Evolutionary conservation across 345 rosid genomes (phyloP).

Genomic region (Luvunga scandens): DNA sequence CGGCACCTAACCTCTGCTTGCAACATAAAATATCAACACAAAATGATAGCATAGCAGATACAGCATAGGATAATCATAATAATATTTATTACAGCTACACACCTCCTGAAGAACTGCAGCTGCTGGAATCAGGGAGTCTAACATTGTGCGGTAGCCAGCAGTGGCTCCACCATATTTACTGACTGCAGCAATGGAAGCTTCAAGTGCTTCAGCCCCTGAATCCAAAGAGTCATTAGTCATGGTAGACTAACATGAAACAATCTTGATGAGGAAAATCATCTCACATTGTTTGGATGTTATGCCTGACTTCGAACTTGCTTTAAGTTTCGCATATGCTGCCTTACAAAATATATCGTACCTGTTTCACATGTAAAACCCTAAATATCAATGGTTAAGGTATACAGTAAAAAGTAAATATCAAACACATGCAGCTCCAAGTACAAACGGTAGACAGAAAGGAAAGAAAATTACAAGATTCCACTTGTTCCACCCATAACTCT

Average conservation of each 20-base stretch:
- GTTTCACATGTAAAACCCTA: slow-evolving; percentile 19
- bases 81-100: neutral
- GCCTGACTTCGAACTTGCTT: slow-evolving; percentile 46
- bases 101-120: slow-evolving; percentile 79
- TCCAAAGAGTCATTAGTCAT: slow-evolving; percentile 16
- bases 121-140: slow-evolving; percentile 97
- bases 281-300: slow-evolving; percentile 73
- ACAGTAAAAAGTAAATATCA: neutral
- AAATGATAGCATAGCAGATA: neutral
- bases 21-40: slow-evolving; percentile 12
- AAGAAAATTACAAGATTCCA: slow-evolving; percentile 67
- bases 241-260: neutral
- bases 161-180: slow-evolving; percentile 94
- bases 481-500: slow-evolving; percentile 98
- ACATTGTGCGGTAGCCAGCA: slow-evolving; percentile 86
- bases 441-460: slow-evolving; percentile 5
- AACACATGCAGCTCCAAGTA: slow-evolving; percentile 12
- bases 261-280: slow-evolving; percentile 28
- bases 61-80: neutral
- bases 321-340: slow-evolving; percentile 83
- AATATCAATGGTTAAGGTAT: neutral
- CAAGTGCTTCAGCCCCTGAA: slow-evolving; percentile 87
- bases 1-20: slow-evolving; percentile 70
- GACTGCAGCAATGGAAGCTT: slow-evolving; percentile 77
- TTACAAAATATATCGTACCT: slow-evolving; percentile 80